These are phyloP conservation scores for Fusarium sambucinum DNA, from an alignment of 2,329 filamentous ascomycete species.

Conservation along the genomic window DNA sequence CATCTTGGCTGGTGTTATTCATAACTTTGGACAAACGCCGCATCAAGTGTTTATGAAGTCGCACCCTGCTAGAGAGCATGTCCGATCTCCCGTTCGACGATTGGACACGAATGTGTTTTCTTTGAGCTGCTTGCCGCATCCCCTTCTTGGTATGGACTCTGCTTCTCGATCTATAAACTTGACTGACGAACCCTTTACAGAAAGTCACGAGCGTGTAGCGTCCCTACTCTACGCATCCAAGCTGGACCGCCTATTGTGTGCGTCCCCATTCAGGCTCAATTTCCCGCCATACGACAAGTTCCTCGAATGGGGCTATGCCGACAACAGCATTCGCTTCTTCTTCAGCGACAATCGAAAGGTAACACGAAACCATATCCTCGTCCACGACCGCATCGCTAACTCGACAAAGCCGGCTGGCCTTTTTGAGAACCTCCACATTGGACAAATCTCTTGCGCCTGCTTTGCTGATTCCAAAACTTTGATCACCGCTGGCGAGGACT, in stretches of 20 bases:
- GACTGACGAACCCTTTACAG: constrained; percentile 46
- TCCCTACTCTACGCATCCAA: constrained; percentile 83
- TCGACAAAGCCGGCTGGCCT: constrained; percentile 74
- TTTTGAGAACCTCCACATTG: constrained; percentile 93
- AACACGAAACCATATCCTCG: constrained; percentile 32
- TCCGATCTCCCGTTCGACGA: constrained; percentile 72
- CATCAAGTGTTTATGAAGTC: constrained; percentile 90
- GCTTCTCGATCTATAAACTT: too few species aligned
- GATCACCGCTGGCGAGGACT: constrained; percentile 92
- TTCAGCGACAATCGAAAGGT: constrained; percentile 83
- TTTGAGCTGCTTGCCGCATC: constrained; percentile 81
- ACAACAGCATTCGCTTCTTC: constrained; percentile 93
- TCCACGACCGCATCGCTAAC: constrained; percentile 46
- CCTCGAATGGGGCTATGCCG: constrained; percentile 95
- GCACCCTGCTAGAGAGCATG: constrained; percentile 81
- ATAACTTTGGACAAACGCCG: constrained; percentile 98
- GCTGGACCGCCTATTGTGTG: constrained; percentile 84
- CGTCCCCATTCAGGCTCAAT: constrained; percentile 86
- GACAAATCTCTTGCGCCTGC: constrained; percentile 83
- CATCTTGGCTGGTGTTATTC: constrained; percentile 94
- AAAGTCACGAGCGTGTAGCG: constrained; percentile 82
- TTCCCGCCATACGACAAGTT: constrained; percentile 93
- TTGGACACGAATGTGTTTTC: constrained; percentile 83
- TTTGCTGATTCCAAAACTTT: constrained; percentile 93
- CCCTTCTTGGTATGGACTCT: constrained; percentile 70